These are phyloP conservation scores for Kodamaea derodonti DNA, from an alignment of 1,139 yeast species.

Conservation along the genomic window DNA sequence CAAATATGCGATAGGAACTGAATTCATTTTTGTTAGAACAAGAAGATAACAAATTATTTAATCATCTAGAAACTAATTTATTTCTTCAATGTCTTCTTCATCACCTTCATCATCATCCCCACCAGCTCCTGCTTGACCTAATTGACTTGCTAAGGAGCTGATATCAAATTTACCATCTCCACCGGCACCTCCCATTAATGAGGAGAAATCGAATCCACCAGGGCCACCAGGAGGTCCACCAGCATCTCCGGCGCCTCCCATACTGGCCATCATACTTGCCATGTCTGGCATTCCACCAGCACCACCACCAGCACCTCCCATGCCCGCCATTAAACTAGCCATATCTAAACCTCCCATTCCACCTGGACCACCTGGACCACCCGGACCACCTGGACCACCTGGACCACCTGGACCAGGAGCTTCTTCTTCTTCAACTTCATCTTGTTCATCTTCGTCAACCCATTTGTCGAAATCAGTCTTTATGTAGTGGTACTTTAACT, in stretches of 20 bases:
- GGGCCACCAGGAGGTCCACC: constrained; percentile 27
- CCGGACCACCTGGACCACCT: constrained; percentile 27
- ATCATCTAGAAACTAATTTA: too few relatives aligned
- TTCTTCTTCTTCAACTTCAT: constrained; percentile 37
- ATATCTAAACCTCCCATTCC: constrained; percentile 28
- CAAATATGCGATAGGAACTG: too few relatives aligned
- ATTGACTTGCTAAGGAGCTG: constrained; percentile 40
- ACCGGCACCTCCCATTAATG: constrained; percentile 22
- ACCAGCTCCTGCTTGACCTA: constrained; percentile 38
- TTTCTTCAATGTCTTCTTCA: constrained; percentile 18
- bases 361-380: constrained; percentile 24
- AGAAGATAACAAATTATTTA: too few relatives aligned
- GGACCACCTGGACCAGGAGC: constrained; percentile 20
- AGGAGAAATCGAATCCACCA: constrained; percentile 19
- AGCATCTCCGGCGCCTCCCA: constrained; percentile 25
- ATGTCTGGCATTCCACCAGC: constrained; percentile 17
- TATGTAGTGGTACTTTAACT: constrained; percentile 64
- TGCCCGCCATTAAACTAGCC: constrained; percentile 19
- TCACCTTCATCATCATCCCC: constrained; percentile 26
- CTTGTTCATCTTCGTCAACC: constrained; percentile 40
- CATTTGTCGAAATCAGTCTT: constrained; percentile 96
- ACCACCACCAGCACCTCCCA: constrained; percentile 28
- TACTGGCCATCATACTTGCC: constrained; percentile 18
- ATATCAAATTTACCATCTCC: constrained; percentile 26
- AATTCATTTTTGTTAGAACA: too few relatives aligned